Base-by-base conservation (phyloP, 2,329 filamentous ascomycete species). In the Botrytis tulipae region DNA sequence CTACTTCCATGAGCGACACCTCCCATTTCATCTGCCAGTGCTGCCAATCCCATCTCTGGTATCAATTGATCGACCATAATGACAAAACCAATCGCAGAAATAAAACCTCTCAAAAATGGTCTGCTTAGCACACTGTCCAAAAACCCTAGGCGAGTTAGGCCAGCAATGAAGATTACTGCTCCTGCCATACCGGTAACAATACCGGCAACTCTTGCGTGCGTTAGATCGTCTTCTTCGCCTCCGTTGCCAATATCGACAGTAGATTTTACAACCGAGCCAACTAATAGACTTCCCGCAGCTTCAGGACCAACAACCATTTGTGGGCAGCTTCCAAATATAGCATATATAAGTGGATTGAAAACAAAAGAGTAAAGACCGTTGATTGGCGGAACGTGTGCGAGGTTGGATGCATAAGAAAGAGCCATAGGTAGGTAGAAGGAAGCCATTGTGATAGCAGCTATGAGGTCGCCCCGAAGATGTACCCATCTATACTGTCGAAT, bases 381-480 rank as follows among this genome's bases (percentile, higher is more conserved):
- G 79, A 98, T 95, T 0, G 96, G 92, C 14, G 95, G 94, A 2
- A 98, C 90, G 81, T 98, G 96, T 9, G 92, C 94, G 60, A 99
- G 90, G 80, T 98, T 98, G 59, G 93, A 90, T 72, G 96, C 94
- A 76, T 97, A 92, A 0, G 96, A 98, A 22, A 99, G 88, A 0
- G 94, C 92, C 95, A 99, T 98, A 70, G 96, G 96, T 54, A 99
- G 92, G 82, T 99, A 99, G 84, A 99, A 96, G 40, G 95, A 97
- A n/a, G 95, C 93, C 85, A 99, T 92, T n/a, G 96, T 98, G 76
- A 98, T 82, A 67, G 95, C 95, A 14, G 95, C 92, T 22, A 97
- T 86, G 29, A 98, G 84, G 82, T 99, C 96, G 66, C 96, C 96
- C 78, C 91, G 89, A 66, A 98, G 83, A 82, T 93, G 97, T 5